Evolutionary conservation across 2,329 filamentous ascomycete genomes (phyloP), one percentile per base, ranked within the genome.

Genomic region (Colletotrichum theobromicola): DNA sequence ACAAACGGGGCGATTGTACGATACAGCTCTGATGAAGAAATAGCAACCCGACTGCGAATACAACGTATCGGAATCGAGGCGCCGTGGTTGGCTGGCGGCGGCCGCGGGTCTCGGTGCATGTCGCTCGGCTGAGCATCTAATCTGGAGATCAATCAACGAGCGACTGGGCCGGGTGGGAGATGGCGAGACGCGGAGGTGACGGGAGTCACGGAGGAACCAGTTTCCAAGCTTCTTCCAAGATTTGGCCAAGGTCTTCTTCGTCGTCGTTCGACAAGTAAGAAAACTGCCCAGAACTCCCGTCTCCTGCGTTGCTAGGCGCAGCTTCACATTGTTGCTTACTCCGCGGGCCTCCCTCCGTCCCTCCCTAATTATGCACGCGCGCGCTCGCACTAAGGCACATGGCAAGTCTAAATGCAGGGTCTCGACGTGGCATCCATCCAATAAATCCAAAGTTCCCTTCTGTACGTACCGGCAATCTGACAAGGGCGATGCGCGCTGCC

Each of bases 61-160:
- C 42, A 50, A 50, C 42, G 21, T 50, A 46, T 61, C 18, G 37
- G 55, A 37, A 67, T 70, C 50, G 66, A 69, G 50, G 18, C 26
- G 26, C 35, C 18, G 62, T 66, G 61, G 42, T 71, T 74, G 72
- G 68, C 55, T 34, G 55, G 53, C 61, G 46, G 66, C 53, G 58
- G 71, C 58, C 66, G 58, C 66, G 37, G 67, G 62, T 58, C 67
- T 72, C 67, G 61, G 55, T 34, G 55, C 28, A 50, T 70, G n/a
- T 57, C 15, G 26, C 16, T 26, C 32, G 28, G 60, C 30, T 46
- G 32, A 42, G 28, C 61, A 63, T 42, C 34, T 35, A 63, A 32
- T 50, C 37, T 64, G 37, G 32, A 46, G 61, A 64, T 64, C 61
- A 46, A 63, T 46, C 61, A 63, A 46, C 24, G 13, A 35, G 24